Evolutionary conservation across 164 flowering plant species (phyloP).

Genomic region (Dillenia turbinata): DNA sequence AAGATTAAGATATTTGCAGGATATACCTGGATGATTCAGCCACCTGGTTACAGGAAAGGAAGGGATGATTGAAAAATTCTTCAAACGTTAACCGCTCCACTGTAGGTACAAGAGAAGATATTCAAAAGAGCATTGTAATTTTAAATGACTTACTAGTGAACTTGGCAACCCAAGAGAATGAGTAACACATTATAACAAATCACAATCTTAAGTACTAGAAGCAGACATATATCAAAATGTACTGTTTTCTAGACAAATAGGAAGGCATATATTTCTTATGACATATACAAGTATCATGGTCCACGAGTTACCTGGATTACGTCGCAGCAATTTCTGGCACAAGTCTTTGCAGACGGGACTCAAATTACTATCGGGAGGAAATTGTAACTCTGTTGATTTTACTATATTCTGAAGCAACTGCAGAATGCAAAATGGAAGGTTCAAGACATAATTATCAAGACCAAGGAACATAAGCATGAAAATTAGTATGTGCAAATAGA

Average conservation of each 20-base stretch:
- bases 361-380: constrained; percentile 65
- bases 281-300: no score
- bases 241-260: no score
- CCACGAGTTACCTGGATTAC: constrained; percentile 67
- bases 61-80: constrained; percentile 91
- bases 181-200: no score
- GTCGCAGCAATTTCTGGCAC: constrained; percentile 85
- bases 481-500: no score
- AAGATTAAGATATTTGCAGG: not conserved
- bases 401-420: constrained; percentile 95
- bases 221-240: no score
- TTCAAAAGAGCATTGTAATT: no score
- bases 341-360: constrained; percentile 81
- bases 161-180: no score
- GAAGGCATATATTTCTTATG: no score
- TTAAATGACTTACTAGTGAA: no score
- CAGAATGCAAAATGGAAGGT: constrained; percentile 11
- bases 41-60: constrained; percentile 38
- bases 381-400: constrained; percentile 70
- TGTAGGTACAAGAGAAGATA: constrained; percentile 23
- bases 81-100: constrained; percentile 96
- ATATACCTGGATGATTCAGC: constrained; percentile 48
- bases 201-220: no score
- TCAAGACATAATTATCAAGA: constrained; percentile 1
- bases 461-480: no score